Percentiles rank a stretch among this genome's conserved stretches.
Conservation (phyloP, 371 early-diverging fungal genomes). For the Mortierella sp. region DNA sequence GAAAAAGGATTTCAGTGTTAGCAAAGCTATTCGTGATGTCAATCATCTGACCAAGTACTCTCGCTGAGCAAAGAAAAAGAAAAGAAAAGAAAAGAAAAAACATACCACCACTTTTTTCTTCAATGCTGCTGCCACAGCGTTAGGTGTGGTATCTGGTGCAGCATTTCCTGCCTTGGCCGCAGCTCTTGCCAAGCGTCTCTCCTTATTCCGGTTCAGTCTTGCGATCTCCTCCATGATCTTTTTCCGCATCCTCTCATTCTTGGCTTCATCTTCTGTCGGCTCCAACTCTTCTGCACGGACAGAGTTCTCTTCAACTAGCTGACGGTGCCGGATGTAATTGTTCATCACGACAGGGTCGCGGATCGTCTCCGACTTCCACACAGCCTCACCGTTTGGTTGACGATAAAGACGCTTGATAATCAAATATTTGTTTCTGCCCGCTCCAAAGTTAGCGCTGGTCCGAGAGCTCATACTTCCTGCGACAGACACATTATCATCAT, state of each 20-base stretch:
- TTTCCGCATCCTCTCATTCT: constrained; percentile 70
- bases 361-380: constrained; percentile 83
- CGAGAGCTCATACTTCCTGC: constrained; percentile 68
- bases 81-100: constrained; percentile 25
- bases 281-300: constrained; percentile 64
- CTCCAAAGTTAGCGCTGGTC: constrained; percentile 58
- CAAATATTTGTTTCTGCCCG: constrained; percentile 68
- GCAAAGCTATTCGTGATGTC: background rate
- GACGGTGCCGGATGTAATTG: constrained; percentile 86
- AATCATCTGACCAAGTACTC: constrained; percentile 59
- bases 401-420: constrained; percentile 68
- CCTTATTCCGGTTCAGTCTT: constrained; percentile 70
- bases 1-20: background rate
- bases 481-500: constrained; percentile 69
- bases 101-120: constrained; percentile 44
- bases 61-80: constrained; percentile 30
- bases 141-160: constrained; percentile 20
- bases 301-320: constrained; percentile 80
- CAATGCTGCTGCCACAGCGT: constrained; percentile 19
- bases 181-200: constrained; percentile 60
- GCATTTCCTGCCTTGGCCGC: constrained; percentile 50
- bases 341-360: constrained; percentile 88
- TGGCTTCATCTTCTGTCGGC: constrained; percentile 69
- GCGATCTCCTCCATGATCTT: constrained; percentile 72
- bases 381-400: constrained; percentile 72